These are phyloP conservation scores for Apiotrichum domesticum DNA, from an alignment of 1,284 basidiomycete genomes.

Conservation along the genomic window DNA sequence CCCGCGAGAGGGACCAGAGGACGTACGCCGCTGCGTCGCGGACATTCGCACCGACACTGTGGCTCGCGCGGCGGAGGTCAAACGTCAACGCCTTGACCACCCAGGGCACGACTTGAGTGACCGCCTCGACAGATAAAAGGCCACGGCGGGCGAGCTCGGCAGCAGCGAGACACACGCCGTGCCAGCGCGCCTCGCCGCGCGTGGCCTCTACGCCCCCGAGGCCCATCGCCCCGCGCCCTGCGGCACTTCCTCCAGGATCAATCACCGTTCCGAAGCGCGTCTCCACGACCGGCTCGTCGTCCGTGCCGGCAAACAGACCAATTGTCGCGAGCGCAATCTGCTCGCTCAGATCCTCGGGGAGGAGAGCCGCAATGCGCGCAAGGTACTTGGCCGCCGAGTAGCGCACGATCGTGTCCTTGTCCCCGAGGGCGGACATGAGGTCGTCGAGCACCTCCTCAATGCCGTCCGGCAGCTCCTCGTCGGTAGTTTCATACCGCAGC, in stretches of 20 bases:
- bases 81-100: conserved; percentile 81
- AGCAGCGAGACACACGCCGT: conserved; percentile 85
- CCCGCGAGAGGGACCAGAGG: conserved; percentile 86
- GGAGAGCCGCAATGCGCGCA: conserved; percentile 72
- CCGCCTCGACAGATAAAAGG: conserved; percentile 56
- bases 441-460: conserved; percentile 70
- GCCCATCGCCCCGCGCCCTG: conserved; percentile 54
- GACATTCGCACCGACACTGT: conserved; percentile 89
- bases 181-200: conserved; percentile 82
- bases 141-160: conserved; percentile 86
- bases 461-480: conserved; percentile 70
- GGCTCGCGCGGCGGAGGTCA: conserved; percentile 82
- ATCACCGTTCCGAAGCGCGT: conserved; percentile 34
- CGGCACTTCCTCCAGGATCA: conserved; percentile 56
- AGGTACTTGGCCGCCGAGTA: conserved; percentile 93
- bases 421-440: conserved; percentile 69
- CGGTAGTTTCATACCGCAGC: conserved; percentile 34
- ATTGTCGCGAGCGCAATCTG: conserved; percentile 79
- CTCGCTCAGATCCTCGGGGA: conserved; percentile 66
- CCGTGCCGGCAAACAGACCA: conserved; percentile 54
- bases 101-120: conserved; percentile 66
- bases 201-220: conserved; percentile 55
- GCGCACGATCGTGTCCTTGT: conserved; percentile 92
- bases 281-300: conserved; percentile 39
- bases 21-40: conserved; percentile 93